Conservation (phyloP, 2,329 filamentous ascomycete genomes). For the Sporothrix sp. region DNA sequence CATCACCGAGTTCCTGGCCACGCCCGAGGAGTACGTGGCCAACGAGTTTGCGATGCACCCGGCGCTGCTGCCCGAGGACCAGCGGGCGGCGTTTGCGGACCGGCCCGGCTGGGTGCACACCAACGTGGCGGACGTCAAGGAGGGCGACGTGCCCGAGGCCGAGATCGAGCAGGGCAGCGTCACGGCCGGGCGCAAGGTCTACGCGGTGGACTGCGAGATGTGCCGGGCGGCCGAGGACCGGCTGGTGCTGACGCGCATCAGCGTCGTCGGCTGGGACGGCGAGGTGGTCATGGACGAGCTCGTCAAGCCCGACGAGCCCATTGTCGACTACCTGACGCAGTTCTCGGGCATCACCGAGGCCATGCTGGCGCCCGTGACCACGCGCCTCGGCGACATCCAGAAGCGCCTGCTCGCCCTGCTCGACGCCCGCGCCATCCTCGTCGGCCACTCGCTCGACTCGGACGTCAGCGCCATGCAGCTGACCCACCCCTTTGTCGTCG, state of each 20-base stretch:
- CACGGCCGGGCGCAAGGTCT: slow-evolving; percentile 67
- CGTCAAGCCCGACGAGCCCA: slow-evolving; percentile 80
- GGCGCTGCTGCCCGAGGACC: slow-evolving; percentile 53
- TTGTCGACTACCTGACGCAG: slow-evolving; percentile 83
- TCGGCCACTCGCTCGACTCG: slow-evolving; percentile 74
- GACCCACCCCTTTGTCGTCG: slow-evolving; percentile 86
- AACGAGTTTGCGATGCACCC: slow-evolving; percentile 83
- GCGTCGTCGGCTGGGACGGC: slow-evolving; percentile 78
- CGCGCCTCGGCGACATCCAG: slow-evolving; percentile 76
- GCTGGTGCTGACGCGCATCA: slow-evolving; percentile 81
- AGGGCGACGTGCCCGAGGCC: slow-evolving; percentile 56
- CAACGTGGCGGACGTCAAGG: slow-evolving; percentile 53
- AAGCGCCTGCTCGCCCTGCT: slow-evolving; percentile 62
- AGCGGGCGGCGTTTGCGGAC: slow-evolving; percentile 39
- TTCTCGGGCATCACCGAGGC: slow-evolving; percentile 87
- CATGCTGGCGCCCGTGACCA: slow-evolving; percentile 75
- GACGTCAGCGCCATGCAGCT: slow-evolving; percentile 77
- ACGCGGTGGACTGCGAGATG: slow-evolving; percentile 95
- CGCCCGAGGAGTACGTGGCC: slow-evolving; percentile 63
- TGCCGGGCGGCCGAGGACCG: slow-evolving; percentile 73
- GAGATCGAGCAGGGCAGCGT: slow-evolving; percentile 73
- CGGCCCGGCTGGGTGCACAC: slow-evolving; percentile 79
- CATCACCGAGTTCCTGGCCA: slow-evolving; percentile 71
- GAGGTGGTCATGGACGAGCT: slow-evolving; percentile 76
- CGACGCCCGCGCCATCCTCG: slow-evolving; percentile 59